phyloP scores from a whole-genome alignment of 257 asterid species.

The Coffea eugenioides region DNA sequence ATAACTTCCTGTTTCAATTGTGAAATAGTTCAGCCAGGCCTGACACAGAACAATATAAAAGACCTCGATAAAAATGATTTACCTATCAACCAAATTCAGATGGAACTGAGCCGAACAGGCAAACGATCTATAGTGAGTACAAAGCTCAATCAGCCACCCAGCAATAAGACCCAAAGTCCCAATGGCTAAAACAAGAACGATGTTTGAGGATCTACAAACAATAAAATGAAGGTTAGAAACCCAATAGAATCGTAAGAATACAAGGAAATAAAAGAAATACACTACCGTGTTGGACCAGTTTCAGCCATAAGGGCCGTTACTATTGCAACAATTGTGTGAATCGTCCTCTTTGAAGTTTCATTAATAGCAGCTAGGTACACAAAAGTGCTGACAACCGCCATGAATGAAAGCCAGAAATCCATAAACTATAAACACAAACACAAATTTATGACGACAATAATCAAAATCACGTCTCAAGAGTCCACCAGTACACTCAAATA shows the following conservation, averaged over 20 bases:
- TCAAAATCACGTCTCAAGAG: background rate
- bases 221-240: conserved; percentile 12
- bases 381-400: conserved; percentile 94
- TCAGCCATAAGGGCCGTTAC: conserved; percentile 94
- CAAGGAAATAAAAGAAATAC: background rate
- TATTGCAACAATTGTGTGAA: conserved; percentile 83
- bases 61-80: conserved; percentile 5
- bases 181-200: conserved; percentile 60
- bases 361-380: conserved; percentile 68
- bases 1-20: background rate
- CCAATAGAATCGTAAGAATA: background rate
- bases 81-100: conserved; percentile 67
- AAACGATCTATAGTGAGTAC: conserved; percentile 47
- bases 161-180: conserved; percentile 70
- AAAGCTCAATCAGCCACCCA: conserved; percentile 77
- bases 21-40: background rate
- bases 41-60: background rate
- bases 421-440: conserved; percentile 47
- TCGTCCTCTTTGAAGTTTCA: conserved; percentile 80
- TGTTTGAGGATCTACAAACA: conserved; percentile 71
- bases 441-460: background rate
- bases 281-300: conserved; percentile 88
- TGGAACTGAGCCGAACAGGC: conserved; percentile 44
- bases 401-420: conserved; percentile 99
- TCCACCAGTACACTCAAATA: background rate